These are phyloP conservation scores for Linnemannia elongata DNA, from an alignment of 192 early-diverging fungal genomes.

Conservation along the genomic window DNA sequence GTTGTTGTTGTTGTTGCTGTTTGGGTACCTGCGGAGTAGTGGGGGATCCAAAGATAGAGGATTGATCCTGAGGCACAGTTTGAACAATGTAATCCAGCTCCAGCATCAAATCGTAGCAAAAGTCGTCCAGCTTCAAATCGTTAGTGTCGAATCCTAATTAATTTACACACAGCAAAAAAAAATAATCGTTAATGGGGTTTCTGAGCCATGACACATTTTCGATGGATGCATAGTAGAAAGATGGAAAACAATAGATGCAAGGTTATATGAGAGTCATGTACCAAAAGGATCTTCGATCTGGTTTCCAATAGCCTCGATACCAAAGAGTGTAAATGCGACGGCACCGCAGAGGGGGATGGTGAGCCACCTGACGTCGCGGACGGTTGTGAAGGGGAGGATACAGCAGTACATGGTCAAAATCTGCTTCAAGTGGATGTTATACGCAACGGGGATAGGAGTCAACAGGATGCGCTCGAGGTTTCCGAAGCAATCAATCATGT, in stretches of 20 bases:
- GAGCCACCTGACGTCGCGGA: conserved; percentile 69
- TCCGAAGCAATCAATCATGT: conserved; percentile 69
- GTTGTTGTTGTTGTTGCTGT: conserved; percentile 21
- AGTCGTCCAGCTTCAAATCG: conserved; percentile 67
- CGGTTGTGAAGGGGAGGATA: conserved; percentile 80
- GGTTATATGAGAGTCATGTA: conserved; percentile 1
- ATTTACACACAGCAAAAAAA: not conserved
- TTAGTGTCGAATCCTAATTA: conserved; percentile 65
- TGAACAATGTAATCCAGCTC: conserved; percentile 69
- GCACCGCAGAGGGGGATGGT: conserved; percentile 74
- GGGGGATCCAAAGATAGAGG: conserved; percentile 46
- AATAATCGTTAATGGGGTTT: not conserved
- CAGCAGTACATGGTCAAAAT: conserved; percentile 76
- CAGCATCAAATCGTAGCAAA: conserved; percentile 66
- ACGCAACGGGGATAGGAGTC: conserved; percentile 84
- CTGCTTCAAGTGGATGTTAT: conserved; percentile 85
- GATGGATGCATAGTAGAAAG: too few species aligned
- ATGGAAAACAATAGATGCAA: too few species aligned
- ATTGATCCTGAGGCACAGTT: conserved; percentile 54
- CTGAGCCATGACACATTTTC: too few species aligned
- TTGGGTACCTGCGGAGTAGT: conserved; percentile 4
- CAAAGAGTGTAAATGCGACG: conserved; percentile 76
- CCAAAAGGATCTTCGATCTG: conserved; percentile 90
- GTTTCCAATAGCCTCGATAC: conserved; percentile 82
- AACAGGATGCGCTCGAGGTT: conserved; percentile 78